Conservation (phyloP, 345 rosid genomes). For the Alliaria petiolata region DNA sequence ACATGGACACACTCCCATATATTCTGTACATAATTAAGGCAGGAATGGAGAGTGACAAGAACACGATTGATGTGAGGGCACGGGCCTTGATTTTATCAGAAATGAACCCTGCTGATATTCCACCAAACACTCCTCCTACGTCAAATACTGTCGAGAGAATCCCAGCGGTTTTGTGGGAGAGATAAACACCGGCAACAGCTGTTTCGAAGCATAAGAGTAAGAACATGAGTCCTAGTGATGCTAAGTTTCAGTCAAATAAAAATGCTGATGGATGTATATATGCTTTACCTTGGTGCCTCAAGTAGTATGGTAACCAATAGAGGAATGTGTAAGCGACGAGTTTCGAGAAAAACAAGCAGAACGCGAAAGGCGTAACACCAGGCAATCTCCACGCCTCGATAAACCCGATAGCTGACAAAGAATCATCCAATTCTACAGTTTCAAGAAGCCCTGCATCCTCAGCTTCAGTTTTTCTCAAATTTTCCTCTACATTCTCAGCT, state of each 20-base stretch:
- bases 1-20: constrained; percentile 64
- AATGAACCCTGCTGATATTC: constrained; percentile 66
- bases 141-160: constrained; percentile 79
- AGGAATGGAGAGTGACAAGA: constrained; percentile 74
- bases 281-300: constrained; percentile 72
- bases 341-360: constrained; percentile 90
- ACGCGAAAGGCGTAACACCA: constrained; percentile 75
- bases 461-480: constrained; percentile 32
- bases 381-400: constrained; percentile 92
- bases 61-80: constrained; percentile 63
- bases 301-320: constrained; percentile 90
- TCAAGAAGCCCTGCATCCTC: constrained; percentile 56
- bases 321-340: constrained; percentile 92
- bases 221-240: neutral
- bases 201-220: constrained; percentile 23
- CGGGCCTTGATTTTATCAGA: constrained; percentile 82
- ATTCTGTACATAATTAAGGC: constrained; percentile 57
- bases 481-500: constrained; percentile 25
- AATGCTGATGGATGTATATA: neutral
- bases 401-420: constrained; percentile 64
- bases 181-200: constrained; percentile 82
- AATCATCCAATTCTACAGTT: constrained; percentile 25
- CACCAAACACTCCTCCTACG: constrained; percentile 83
- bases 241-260: neutral
- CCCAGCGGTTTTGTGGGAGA: constrained; percentile 82